A percentile compares a stretch with the other conserved stretches of the same genome.
Evolutionary conservation across 345 rosid species (phyloP).

Genomic region (Gossypium anomalum): DNA sequence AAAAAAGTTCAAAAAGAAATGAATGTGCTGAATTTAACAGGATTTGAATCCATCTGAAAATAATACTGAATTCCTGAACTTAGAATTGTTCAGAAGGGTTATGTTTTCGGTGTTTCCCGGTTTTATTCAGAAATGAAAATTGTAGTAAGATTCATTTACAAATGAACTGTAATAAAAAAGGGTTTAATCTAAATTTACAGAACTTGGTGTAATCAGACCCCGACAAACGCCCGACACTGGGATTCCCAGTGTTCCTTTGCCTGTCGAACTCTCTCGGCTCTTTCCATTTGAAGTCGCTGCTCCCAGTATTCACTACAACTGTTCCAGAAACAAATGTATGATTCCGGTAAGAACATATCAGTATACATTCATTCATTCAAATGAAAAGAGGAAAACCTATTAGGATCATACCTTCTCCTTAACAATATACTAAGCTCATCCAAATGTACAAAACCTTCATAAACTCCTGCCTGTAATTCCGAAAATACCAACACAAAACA

Average conservation of each 20-base stretch:
- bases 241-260: conserved; percentile 84
- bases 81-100: too few species aligned
- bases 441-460: conserved; percentile 67
- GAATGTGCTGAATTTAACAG: too few species aligned
- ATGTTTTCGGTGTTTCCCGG: neutral
- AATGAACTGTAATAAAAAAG: neutral
- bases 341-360: neutral
- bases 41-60: too few species aligned
- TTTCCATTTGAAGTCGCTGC: conserved; percentile 59
- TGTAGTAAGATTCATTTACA: neutral
- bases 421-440: conserved; percentile 70
- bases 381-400: too few species aligned
- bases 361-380: neutral
- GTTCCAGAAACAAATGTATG: conserved; percentile 12
- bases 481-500: too few species aligned
- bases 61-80: too few species aligned
- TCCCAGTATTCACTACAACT: conserved; percentile 79
- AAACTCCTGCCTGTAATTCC: conserved; percentile 46
- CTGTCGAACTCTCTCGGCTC: conserved; percentile 61
- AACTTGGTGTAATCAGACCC: conserved; percentile 28
- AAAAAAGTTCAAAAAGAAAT: neutral
- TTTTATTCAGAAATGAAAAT: neutral
- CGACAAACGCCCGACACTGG: conserved; percentile 64
- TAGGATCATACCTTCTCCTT: conserved; percentile 51
- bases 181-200: neutral